Evolutionary conservation across 2,329 filamentous ascomycete genomes (phyloP), one percentile per base, ranked within the genome.

Genomic region (Pseudocercospora fuligena): DNA sequence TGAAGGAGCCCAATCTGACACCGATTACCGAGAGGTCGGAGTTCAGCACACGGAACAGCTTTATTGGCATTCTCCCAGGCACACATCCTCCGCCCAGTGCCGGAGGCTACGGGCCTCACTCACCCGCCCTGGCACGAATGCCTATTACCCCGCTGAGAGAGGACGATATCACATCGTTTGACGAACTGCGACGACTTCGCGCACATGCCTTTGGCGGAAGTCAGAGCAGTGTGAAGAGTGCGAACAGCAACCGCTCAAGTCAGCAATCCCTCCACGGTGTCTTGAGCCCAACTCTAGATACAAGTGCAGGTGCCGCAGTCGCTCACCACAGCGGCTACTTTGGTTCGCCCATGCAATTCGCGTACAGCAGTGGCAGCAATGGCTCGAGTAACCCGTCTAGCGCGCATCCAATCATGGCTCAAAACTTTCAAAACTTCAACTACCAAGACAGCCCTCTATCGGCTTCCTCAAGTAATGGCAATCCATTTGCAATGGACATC

Each of bases 21-120:
- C 95, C 95, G 5, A 98, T 99, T 73, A 98, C 94, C 0, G 95
- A 98, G 78, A 88, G 94, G 12, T 97, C 92, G 66, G 95, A 99
- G 79, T 97, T 97, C 82, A 97, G 93, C 49, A 97, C 96, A 66
- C 89, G 95, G 53, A 98, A 97, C 77, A 96, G 92, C 0, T 88
- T 97, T 66, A 92, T 96, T 82, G 72, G 71, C 53, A 36, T 43
- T 23, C 31, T 58, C n/a, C 56, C 56, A 14, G 90, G 66, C 82
- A 94, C 68, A 87, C 88, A 56, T 53, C 80, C 82, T 62, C 80
- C 82, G 2, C 79, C 82, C 66, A 87, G 83, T 65, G 87, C 82
- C 47, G 81, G 77, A 64, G 74, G 92, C 2, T 84, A 89, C 33
- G 92, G 90, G 70, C 91, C 92, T 0, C 91, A 91, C 0, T 83